Percentiles rank a stretch among this genome's conserved stretches.
Evolutionary conservation across 805 yeast genomes (phyloP).

Genomic region (Ogataea paraovalis): DNA sequence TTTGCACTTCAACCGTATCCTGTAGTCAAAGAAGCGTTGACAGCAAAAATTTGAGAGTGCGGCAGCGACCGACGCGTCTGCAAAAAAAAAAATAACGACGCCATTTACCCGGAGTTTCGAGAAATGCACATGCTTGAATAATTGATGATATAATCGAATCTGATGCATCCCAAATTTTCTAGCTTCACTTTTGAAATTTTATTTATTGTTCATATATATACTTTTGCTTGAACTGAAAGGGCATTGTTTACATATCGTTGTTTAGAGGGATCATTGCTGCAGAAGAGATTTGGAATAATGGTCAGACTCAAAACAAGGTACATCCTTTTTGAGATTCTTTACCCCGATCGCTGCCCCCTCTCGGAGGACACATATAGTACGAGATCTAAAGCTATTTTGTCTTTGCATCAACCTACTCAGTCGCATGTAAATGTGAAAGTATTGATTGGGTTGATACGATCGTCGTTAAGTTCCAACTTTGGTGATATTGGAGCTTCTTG

Average conservation of each 20-base stretch:
- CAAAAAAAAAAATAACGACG: too few relatives aligned
- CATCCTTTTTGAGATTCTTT: constrained; percentile 71
- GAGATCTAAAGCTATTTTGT: constrained; percentile 37
- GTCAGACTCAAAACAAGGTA: constrained; percentile 87
- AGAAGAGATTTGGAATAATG: constrained; percentile 41
- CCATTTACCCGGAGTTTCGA: not conserved
- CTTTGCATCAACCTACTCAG: constrained; percentile 51
- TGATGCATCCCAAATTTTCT: not conserved
- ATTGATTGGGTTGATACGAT: constrained; percentile 51
- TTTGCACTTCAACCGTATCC: not conserved
- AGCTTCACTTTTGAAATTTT: not conserved
- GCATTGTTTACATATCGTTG: too few relatives aligned
- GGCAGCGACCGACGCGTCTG: constrained; percentile 1
- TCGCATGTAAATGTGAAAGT: constrained; percentile 43
- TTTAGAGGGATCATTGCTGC: too few relatives aligned
- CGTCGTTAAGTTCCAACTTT: constrained; percentile 55
- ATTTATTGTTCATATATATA: too few relatives aligned
- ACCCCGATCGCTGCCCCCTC: constrained; percentile 43
- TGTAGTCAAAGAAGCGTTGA: not conserved
- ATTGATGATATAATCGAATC: not conserved
- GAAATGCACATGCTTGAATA: not conserved
- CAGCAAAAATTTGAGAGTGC: not conserved
- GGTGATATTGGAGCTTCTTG: constrained; percentile 77
- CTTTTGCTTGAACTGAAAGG: too few relatives aligned
- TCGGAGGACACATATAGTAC: constrained; percentile 15